Percentiles rank a stretch among this genome's conserved stretches.
These are phyloP conservation scores for Ganoderma boninense DNA, from an alignment of 1,284 basidiomycete genomes.

Conservation along the genomic window DNA sequence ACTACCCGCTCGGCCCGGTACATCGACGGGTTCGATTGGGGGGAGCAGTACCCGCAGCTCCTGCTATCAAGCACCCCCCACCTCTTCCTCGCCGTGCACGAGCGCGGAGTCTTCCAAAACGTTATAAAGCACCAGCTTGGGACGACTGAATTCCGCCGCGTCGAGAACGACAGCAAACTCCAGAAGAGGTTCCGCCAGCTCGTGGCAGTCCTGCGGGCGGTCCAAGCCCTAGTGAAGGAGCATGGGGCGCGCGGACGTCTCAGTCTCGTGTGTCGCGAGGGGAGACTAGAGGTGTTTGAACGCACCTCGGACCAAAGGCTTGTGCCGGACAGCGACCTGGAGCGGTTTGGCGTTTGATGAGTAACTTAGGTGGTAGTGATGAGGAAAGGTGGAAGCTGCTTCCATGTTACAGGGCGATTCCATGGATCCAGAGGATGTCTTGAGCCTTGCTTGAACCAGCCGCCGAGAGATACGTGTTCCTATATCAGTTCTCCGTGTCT, in stretches of 20 bases:
- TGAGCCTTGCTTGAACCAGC: neutral
- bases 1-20: constrained; percentile 50
- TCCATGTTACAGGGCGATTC: neutral
- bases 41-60: constrained; percentile 58
- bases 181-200: constrained; percentile 51
- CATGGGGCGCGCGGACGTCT: constrained; percentile 53
- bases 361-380: neutral
- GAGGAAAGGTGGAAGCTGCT: neutral
- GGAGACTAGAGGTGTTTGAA: constrained; percentile 53
- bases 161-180: constrained; percentile 38
- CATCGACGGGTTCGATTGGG: constrained; percentile 50
- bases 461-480: constrained; percentile 11
- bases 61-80: constrained; percentile 63
- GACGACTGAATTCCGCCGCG: constrained; percentile 42
- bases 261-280: constrained; percentile 54
- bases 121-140: constrained; percentile 51
- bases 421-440: neutral
- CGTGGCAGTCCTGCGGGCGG: constrained; percentile 46
- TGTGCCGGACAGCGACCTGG: constrained; percentile 51
- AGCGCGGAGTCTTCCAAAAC: constrained; percentile 51
- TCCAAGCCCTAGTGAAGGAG: constrained; percentile 52
- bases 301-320: constrained; percentile 47
- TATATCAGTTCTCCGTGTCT: constrained; percentile 2
- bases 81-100: constrained; percentile 58
- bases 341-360: constrained; percentile 40